Conservation (phyloP, 2,329 filamentous ascomycete genomes). For the Ascochyta fabae region DNA sequence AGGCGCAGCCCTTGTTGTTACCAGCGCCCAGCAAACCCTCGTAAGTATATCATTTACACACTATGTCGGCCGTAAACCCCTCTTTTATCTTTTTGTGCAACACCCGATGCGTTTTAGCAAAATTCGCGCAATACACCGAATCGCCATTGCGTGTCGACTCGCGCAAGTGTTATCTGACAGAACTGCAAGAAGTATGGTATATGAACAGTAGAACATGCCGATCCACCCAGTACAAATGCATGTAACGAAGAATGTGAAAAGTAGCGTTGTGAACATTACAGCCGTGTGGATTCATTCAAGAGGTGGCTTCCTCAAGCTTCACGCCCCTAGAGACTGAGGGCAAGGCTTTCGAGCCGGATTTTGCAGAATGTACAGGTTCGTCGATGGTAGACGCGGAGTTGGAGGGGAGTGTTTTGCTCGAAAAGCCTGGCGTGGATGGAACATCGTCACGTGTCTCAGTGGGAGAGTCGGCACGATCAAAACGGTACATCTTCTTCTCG, state of each 20-base stretch:
- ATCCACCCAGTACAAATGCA: slow-evolving; percentile 14
- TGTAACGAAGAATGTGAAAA: slow-evolving; percentile 2
- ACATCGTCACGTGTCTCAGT: slow-evolving; percentile 33
- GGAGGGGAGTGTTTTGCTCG: slow-evolving; percentile 70
- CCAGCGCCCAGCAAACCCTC: slow-evolving; percentile 1
- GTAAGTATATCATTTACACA: slow-evolving; percentile 7
- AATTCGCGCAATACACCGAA: slow-evolving; percentile 2
- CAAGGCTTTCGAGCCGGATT: slow-evolving; percentile 19
- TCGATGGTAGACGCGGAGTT: slow-evolving; percentile 64
- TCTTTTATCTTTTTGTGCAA: slow-evolving; percentile 16
- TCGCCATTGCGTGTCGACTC: slow-evolving; percentile 2
- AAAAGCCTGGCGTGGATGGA: slow-evolving; percentile 68
- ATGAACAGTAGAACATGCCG: slow-evolving; percentile 33
- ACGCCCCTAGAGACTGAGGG: slow-evolving; percentile 21
- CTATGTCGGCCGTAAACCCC: slow-evolving; percentile 9
- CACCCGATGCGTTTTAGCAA: slow-evolving; percentile 8
- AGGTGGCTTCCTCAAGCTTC: slow-evolving; percentile 23
- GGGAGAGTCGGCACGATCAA: slow-evolving; percentile 42
- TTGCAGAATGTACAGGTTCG: slow-evolving; percentile 45
- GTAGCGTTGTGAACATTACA: slow-evolving; percentile 6
- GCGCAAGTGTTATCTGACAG: slow-evolving; percentile 10
- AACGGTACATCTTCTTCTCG: slow-evolving; percentile 58
- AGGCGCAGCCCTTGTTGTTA: background rate
- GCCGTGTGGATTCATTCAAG: slow-evolving; percentile 8
- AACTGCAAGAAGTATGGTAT: slow-evolving; percentile 28